These are phyloP conservation scores for Sugiyamaella boreocaroliniensis DNA, from an alignment of 805 yeast genomes.

Conservation along the genomic window DNA sequence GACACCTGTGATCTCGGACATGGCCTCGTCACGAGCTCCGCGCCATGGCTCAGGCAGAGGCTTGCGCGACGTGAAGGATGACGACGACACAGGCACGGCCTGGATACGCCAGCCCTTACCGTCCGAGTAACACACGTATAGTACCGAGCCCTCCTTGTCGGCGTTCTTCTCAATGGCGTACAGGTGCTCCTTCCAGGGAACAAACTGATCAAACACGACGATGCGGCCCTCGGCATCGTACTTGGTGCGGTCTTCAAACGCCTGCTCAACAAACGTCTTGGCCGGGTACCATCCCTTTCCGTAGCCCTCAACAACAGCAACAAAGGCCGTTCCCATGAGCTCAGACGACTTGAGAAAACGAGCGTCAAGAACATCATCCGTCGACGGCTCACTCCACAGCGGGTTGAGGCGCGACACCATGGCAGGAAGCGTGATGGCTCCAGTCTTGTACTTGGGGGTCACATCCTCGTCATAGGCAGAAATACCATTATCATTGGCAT, in stretches of 20 bases:
- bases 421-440: conserved; percentile 69
- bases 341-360: conserved; percentile 65
- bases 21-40: conserved; percentile 86
- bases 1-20: conserved; percentile 69
- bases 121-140: conserved; percentile 78
- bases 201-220: conserved; percentile 63
- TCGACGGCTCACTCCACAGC: conserved; percentile 67
- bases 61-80: conserved; percentile 77
- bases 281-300: conserved; percentile 94
- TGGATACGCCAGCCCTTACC: conserved; percentile 72
- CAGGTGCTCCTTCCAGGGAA: conserved; percentile 95
- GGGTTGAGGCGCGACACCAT: conserved; percentile 79
- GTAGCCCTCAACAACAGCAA: conserved; percentile 55
- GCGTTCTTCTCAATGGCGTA: conserved; percentile 58
- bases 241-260: conserved; percentile 53
- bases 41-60: conserved; percentile 89
- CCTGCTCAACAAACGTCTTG: conserved; percentile 63
- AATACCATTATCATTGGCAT: conserved; percentile 94
- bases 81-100: conserved; percentile 75
- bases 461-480: conserved; percentile 55
- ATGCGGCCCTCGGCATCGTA: conserved; percentile 68
- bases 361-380: conserved; percentile 53
- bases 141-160: conserved; percentile 40
- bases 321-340: conserved; percentile 78
- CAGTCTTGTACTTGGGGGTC: conserved; percentile 61